Conservation (phyloP, 257 asterid species). For the Thymus quinquecostatus region DNA sequence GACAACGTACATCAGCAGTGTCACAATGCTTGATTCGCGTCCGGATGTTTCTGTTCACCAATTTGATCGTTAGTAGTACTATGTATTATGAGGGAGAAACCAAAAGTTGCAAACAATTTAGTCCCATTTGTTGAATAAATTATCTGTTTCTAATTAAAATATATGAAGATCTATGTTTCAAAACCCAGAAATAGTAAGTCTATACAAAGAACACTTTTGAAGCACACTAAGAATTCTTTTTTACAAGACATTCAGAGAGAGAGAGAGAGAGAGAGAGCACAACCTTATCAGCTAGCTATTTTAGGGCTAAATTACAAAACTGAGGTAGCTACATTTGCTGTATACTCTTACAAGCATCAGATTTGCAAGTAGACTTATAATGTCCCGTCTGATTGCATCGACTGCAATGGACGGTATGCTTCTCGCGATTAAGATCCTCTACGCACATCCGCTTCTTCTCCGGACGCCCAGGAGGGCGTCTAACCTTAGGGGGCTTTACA, state of each 20-base stretch:
- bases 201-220: conserved; percentile 1
- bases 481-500: conserved; percentile 72
- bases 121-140: not conserved
- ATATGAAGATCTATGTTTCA: not conserved
- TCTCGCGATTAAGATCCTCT: conserved; percentile 68
- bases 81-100: not conserved
- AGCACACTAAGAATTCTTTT: conserved; percentile 13
- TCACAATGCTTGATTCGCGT: conserved; percentile 14
- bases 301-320: conserved; percentile 30
- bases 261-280: not conserved
- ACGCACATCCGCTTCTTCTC: conserved; percentile 70
- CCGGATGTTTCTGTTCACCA: not conserved
- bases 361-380: conserved; percentile 76
- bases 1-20: not conserved
- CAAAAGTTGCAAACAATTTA: not conserved
- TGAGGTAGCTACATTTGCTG: conserved; percentile 40
- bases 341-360: conserved; percentile 42
- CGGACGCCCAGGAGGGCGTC: conserved; percentile 78
- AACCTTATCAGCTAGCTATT: conserved; percentile 7
- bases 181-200: not conserved
- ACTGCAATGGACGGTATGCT: conserved; percentile 73
- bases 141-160: too few relatives aligned
- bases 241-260: conserved; percentile 14
- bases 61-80: not conserved
- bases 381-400: conserved; percentile 75